These are phyloP conservation scores for Colletotrichum chlorophyti DNA, from an alignment of 2,329 filamentous ascomycete species.

Conservation along the genomic window DNA sequence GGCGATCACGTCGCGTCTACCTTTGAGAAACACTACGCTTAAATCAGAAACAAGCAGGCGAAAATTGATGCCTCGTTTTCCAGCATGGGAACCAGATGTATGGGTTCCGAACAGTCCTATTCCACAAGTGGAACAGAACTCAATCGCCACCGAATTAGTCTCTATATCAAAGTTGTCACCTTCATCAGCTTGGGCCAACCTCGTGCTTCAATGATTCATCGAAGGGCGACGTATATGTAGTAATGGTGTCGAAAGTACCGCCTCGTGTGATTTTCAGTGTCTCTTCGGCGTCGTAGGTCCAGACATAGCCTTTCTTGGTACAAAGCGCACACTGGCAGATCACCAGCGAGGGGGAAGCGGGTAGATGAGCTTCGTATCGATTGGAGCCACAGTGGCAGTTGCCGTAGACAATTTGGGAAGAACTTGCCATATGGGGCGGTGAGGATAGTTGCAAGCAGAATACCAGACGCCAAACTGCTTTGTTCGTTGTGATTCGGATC, in stretches of 20 bases:
- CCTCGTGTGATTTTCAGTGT: constrained; percentile 27
- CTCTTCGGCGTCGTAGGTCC: constrained; percentile 27
- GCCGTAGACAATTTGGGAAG: constrained; percentile 21
- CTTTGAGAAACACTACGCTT: background rate
- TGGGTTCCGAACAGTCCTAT: constrained; percentile 36
- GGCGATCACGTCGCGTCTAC: background rate
- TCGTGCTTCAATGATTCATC: constrained; percentile 22
- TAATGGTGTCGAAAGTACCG: constrained; percentile 8
- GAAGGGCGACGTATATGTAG: constrained; percentile 6
- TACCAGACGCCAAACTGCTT: too few relatives aligned
- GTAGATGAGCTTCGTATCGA: constrained; percentile 32
- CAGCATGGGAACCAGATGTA: constrained; percentile 30
- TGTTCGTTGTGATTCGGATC: too few relatives aligned
- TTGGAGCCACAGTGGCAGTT: constrained; percentile 40
- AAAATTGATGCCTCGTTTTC: constrained; percentile 34
- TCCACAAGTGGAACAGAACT: constrained; percentile 39
- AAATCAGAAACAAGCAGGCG: background rate
- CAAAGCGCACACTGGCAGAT: constrained; percentile 36
- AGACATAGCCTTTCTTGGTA: constrained; percentile 37
- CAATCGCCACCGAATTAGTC: too few relatives aligned
- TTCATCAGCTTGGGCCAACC: too few relatives aligned
- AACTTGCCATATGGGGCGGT: background rate
- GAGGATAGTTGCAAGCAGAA: too few relatives aligned
- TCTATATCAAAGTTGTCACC: too few relatives aligned
- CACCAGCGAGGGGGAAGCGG: constrained; percentile 11